These are phyloP conservation scores for Pythium pectinolyticum DNA, from an alignment of 352 stramenopile genomes.

Conservation along the genomic window DNA sequence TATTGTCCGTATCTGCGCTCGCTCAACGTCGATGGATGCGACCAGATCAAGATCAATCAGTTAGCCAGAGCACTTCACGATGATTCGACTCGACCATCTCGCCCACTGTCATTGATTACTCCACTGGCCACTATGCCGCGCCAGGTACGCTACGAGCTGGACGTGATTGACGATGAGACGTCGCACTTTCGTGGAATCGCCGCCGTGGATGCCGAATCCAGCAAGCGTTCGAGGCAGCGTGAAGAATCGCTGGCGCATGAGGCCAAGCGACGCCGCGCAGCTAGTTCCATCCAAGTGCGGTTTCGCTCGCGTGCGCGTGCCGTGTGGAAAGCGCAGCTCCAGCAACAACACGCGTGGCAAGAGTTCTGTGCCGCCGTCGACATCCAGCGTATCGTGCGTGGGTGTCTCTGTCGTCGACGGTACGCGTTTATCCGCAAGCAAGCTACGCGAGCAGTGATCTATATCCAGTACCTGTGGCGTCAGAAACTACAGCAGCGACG, in stretches of 20 bases:
- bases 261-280: conserved; percentile 30
- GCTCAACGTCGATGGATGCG: conserved; percentile 50
- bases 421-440: conserved; percentile 44
- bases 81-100: conserved; percentile 2
- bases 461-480: conserved; percentile 65
- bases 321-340: conserved; percentile 23
- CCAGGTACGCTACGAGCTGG: conserved; percentile 39
- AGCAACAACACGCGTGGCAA: conserved; percentile 39
- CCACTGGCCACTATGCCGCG: neutral
- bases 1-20: conserved; percentile 46
- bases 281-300: conserved; percentile 40
- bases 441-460: conserved; percentile 40
- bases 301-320: conserved; percentile 38
- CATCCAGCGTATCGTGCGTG: conserved; percentile 59
- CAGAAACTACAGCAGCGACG: conserved; percentile 44
- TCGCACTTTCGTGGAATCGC: conserved; percentile 47
- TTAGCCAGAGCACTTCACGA: conserved; percentile 32
- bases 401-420: conserved; percentile 37
- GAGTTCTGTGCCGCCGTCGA: conserved; percentile 55
- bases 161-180: conserved; percentile 51
- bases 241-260: conserved; percentile 30
- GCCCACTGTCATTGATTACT: neutral
- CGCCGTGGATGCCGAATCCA: conserved; percentile 35
- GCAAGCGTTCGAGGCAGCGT: conserved; percentile 37
- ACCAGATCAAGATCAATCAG: conserved; percentile 30